Evolutionary conservation across 2,329 filamentous ascomycete species (phyloP), one percentile per base, ranked within the genome.

Genomic region (Penicillium sp.): DNA sequence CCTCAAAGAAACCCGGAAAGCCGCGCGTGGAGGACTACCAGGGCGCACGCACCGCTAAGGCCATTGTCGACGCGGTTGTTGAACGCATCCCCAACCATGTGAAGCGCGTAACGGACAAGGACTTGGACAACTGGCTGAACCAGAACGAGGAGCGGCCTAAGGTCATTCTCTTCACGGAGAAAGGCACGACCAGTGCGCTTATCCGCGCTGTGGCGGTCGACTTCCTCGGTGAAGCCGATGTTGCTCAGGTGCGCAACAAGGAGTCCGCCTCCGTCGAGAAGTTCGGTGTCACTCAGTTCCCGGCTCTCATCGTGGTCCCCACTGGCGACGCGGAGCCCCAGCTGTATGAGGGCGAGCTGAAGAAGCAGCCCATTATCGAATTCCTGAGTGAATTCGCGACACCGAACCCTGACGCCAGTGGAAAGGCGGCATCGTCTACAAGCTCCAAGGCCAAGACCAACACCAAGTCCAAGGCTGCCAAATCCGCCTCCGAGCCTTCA

Each of bases 11-110:
- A 74, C 76, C 82, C 29, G 87, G 87, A 52, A 88, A 85, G 67
- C 93, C 94, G 1, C 80, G 84, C 3, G 85, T 97, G 7, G 91
- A 96, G 71, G 92, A 96, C 69, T 99, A 99, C 75, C 82, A 94
- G 54, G 94, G 94, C 13, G 79, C 84, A 12, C 85, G 94, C 55
- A 87, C 81, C 4, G 89, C 92, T n/a, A 91, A 90, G 67, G 89
- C 77, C 50, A 97, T 99, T 57, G 86, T 91, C 33, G 89, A 96
- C 49, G 86, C 89, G 6, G 88, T 97, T 47, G 83, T 89, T 47
- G 85, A 89, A 63, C 90, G 88, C 74, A 96, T 99, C 64, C 91
- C 90, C 62, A 97, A 97, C 75, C 86, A 94, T 65, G 93, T 99
- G 41, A 87, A 87, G 69, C 83, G 84, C 57, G 77, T 96, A 44